A percentile compares a stretch with the other conserved stretches of the same genome.
Conservation (phyloP, 306 rosid genomes). For the Quillaja saponaria region DNA sequence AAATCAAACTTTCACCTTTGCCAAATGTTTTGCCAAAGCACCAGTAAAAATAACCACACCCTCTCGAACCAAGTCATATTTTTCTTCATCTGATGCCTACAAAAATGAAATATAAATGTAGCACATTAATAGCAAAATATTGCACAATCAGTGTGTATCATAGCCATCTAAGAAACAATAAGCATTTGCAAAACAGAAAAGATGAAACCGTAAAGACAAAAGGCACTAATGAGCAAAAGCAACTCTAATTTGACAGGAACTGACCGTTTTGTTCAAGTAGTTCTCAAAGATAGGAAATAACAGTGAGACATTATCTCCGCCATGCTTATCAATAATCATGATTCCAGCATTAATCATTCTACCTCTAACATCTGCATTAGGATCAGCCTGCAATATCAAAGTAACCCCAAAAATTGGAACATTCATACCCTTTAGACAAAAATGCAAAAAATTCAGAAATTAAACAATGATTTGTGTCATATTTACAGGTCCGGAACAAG, state of each 20-base stretch:
- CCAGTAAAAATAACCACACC: slow-evolving; percentile 99
- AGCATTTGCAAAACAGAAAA: slow-evolving; percentile 5
- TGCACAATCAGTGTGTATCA: neutral
- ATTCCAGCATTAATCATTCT: slow-evolving; percentile 98
- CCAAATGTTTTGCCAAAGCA: slow-evolving; percentile 93
- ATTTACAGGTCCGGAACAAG: slow-evolving; percentile 4
- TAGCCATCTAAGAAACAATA: neutral
- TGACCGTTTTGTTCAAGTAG: slow-evolving; percentile 85
- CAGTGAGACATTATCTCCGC: slow-evolving; percentile 77
- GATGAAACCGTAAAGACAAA: too few species aligned
- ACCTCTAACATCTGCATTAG: slow-evolving; percentile 87
- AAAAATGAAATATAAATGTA: slow-evolving; percentile 19
- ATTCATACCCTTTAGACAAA: slow-evolving; percentile 2
- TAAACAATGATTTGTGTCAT: slow-evolving; percentile 9
- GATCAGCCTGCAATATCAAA: slow-evolving; percentile 83
- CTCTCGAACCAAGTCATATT: slow-evolving; percentile 94
- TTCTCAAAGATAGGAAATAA: slow-evolving; percentile 95
- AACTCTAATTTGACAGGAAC: slow-evolving; percentile 25
- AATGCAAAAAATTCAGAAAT: too few species aligned
- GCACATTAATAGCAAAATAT: slow-evolving; percentile 5
- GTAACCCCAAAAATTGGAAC: slow-evolving; percentile 26
- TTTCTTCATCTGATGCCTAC: slow-evolving; percentile 89
- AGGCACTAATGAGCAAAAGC: too few species aligned
- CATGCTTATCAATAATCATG: slow-evolving; percentile 92
- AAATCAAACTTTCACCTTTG: slow-evolving; percentile 54